These are phyloP conservation scores for Wolfiporia cocos DNA, from an alignment of 1,284 basidiomycete species.

Conservation along the genomic window DNA sequence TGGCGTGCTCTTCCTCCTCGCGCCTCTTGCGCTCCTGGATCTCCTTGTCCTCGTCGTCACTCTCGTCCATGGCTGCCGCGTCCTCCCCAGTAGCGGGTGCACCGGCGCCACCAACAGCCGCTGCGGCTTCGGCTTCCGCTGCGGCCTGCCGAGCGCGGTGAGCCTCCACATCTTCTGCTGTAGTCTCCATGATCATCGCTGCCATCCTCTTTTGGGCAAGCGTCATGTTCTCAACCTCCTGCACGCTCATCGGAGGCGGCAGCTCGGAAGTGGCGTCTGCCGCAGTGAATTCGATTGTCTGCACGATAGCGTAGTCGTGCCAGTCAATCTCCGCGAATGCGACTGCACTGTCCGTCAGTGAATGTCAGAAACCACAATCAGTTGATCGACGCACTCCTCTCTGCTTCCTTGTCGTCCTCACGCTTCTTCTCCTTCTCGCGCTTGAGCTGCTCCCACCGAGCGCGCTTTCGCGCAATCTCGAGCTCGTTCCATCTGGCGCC, in stretches of 20 bases:
- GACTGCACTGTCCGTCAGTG: conserved; percentile 35
- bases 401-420: conserved; percentile 87
- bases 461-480: conserved; percentile 72
- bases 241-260: conserved; percentile 91
- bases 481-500: conserved; percentile 73
- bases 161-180: conserved; percentile 78
- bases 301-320: conserved; percentile 99
- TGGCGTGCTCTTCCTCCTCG: conserved; percentile 71
- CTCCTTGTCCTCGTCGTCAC: conserved; percentile 72
- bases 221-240: conserved; percentile 95
- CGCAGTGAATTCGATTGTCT: conserved; percentile 97
- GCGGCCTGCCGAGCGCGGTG: conserved; percentile 74
- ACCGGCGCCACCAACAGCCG: conserved; percentile 57
- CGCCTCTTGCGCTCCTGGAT: conserved; percentile 55
- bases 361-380: conserved; percentile 5
- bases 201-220: conserved; percentile 97
- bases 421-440: conserved; percentile 82
- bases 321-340: conserved; percentile 98
- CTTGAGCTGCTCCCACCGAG: conserved; percentile 85
- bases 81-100: conserved; percentile 41
- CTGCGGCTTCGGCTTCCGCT: conserved; percentile 71
- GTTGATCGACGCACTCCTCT: conserved; percentile 52
- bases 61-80: conserved; percentile 71
- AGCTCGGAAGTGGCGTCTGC: conserved; percentile 89
- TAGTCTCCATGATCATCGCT: conserved; percentile 96